A percentile compares a stretch with the other conserved stretches of the same genome.
Conservation (phyloP, 192 early-diverging fungal genomes). For the Coemansia sp. region DNA sequence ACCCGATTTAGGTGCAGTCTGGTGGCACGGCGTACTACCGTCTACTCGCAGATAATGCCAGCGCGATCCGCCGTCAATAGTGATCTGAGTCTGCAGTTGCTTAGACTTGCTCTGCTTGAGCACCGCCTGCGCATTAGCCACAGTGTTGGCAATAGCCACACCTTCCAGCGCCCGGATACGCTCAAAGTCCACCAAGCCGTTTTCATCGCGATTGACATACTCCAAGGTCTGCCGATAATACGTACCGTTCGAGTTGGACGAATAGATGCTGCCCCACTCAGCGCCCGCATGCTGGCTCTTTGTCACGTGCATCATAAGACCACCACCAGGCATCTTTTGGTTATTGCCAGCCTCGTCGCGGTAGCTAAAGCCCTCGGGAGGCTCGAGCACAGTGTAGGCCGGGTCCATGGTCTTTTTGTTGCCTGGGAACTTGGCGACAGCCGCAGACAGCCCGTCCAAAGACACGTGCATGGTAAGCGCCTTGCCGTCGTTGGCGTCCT, state of each 20-base stretch:
- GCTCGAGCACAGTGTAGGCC: constrained; percentile 77
- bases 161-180: constrained; percentile 84
- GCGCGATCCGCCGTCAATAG: constrained; percentile 80
- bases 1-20: constrained; percentile 42
- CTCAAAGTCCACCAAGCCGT: constrained; percentile 91
- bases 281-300: constrained; percentile 56
- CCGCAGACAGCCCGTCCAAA: constrained; percentile 70
- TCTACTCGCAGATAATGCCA: constrained; percentile 61
- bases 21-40: constrained; percentile 54
- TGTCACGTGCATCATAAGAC: constrained; percentile 71
- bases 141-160: constrained; percentile 80
- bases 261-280: constrained; percentile 87
- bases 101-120: constrained; percentile 60
- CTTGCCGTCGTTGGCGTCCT: constrained; percentile 40
- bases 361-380: constrained; percentile 56
- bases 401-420: constrained; percentile 56
- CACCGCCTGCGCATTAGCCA: constrained; percentile 68
- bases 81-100: constrained; percentile 67
- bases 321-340: constrained; percentile 53
- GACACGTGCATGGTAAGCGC: constrained; percentile 68
- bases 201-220: constrained; percentile 73
- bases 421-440: constrained; percentile 78
- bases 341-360: constrained; percentile 32
- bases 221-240: constrained; percentile 74
- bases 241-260: constrained; percentile 88